A percentile compares a stretch with the other conserved stretches of the same genome.
These are phyloP conservation scores for Oryza australiensis DNA, from an alignment of 176 grass and related monocot genomes.

Conservation along the genomic window DNA sequence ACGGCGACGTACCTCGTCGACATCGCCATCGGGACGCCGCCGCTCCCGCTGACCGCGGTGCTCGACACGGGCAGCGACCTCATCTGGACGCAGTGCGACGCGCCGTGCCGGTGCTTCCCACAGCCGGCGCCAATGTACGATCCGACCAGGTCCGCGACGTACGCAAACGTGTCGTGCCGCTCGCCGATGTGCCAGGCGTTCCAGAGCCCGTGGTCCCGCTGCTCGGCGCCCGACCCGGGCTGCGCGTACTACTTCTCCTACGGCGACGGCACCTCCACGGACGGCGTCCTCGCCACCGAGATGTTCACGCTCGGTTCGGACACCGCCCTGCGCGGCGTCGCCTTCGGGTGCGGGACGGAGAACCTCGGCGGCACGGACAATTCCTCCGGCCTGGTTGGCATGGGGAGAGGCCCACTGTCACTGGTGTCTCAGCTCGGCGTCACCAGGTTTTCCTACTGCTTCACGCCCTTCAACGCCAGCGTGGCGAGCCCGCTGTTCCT, in stretches of 20 bases:
- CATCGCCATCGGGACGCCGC: constrained; percentile 61
- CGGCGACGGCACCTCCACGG: constrained; percentile 35
- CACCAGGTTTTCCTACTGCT: constrained; percentile 49
- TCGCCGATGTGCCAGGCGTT: constrained; percentile 41
- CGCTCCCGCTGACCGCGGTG: constrained; percentile 47
- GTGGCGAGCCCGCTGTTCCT: constrained; percentile 33
- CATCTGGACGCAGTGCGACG: constrained; percentile 79
- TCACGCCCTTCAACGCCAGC: constrained; percentile 40
- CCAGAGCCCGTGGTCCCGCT: constrained; percentile 3
- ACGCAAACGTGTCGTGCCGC: constrained; percentile 44
- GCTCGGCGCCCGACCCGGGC: not conserved
- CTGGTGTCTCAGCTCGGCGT: constrained; percentile 37
- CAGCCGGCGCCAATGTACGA: constrained; percentile 52
- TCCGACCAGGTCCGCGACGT: constrained; percentile 49
- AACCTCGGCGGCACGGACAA: constrained; percentile 45
- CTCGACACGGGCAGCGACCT: constrained; percentile 82
- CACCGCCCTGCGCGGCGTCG: not conserved
- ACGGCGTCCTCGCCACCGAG: constrained; percentile 41
- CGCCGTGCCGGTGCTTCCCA: constrained; percentile 56
- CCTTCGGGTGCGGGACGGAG: constrained; percentile 48
- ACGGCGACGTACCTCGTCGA: constrained; percentile 62
- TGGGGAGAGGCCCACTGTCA: constrained; percentile 44
- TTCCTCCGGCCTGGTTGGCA: constrained; percentile 40
- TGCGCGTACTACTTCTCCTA: constrained; percentile 44
- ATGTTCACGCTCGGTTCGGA: constrained; percentile 20